Conservation (phyloP, 805 yeast genomes). For the Metschnikowia santaceciliae region DNA sequence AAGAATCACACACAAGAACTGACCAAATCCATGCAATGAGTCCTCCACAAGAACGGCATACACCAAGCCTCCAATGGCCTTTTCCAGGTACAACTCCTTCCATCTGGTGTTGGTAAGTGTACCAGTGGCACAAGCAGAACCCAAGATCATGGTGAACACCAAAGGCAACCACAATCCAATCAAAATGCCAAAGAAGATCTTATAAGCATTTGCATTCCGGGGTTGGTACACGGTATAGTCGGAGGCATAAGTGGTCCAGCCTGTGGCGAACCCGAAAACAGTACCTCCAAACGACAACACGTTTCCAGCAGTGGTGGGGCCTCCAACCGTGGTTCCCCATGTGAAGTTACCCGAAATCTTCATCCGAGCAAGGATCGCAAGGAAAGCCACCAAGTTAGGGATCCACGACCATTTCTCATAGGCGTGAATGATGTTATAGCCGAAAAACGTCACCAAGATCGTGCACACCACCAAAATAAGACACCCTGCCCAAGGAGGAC, state of each 20-base stretch:
- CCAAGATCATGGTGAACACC: conserved; percentile 69
- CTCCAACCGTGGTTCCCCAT: conserved; percentile 33
- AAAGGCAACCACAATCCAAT: conserved; percentile 66
- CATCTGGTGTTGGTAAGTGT: conserved; percentile 42
- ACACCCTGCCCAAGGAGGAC: conserved; percentile 93
- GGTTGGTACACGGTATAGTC: conserved; percentile 91
- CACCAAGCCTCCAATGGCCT: conserved; percentile 78
- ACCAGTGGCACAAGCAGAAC: conserved; percentile 84
- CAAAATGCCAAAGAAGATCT: conserved; percentile 60
- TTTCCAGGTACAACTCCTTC: conserved; percentile 45
- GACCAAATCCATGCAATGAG: conserved; percentile 84
- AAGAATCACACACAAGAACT: conserved; percentile 80
- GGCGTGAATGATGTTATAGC: conserved; percentile 74
- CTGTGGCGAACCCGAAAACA: conserved; percentile 83
- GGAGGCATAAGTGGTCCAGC: conserved; percentile 91
- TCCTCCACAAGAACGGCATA: conserved; percentile 73
- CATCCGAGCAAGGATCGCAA: conserved; percentile 76
- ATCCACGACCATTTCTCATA: conserved; percentile 89
- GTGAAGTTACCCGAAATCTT: conserved; percentile 61
- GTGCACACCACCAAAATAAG: conserved; percentile 66
- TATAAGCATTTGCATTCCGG: conserved; percentile 51
- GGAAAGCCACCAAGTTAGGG: conserved; percentile 68
- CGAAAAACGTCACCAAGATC: conserved; percentile 72
- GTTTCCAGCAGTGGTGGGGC: conserved; percentile 66
- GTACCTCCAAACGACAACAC: conserved; percentile 82